These are phyloP conservation scores for Pyrenula aspistea DNA, from an alignment of 495 filamentous ascomycete genomes.

Conservation along the genomic window DNA sequence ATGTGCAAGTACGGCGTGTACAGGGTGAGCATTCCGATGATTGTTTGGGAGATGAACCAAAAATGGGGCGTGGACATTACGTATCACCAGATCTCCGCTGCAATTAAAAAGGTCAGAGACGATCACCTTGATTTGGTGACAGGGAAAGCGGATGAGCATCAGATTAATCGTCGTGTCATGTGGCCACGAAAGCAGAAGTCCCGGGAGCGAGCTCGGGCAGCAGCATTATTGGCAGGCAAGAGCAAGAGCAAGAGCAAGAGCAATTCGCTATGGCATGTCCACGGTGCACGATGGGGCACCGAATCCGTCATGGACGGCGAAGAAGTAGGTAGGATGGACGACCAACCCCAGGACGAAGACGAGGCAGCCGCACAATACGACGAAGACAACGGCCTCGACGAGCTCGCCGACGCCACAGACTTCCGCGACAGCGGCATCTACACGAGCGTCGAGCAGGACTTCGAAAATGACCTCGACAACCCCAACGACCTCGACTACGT, in stretches of 20 bases:
- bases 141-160: not conserved
- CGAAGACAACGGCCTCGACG: not conserved
- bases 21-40: not conserved
- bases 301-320: not conserved
- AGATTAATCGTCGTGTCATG: no score
- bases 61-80: not conserved
- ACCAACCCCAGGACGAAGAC: not conserved
- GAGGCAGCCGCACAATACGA: not conserved
- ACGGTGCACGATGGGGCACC: not conserved
- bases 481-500: not conserved
- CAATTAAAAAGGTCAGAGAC: not conserved
- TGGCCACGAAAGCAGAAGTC: not conserved
- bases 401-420: not conserved
- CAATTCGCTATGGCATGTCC: not conserved
- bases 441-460: not conserved
- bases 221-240: not conserved
- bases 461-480: not conserved
- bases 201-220: no score
- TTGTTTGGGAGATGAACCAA: not conserved
- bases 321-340: no score
- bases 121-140: not conserved
- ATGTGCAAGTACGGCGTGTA: not conserved
- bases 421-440: not conserved
- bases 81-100: not conserved
- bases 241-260: not conserved